Evolutionary conservation across 495 filamentous ascomycete genomes (phyloP).

Genomic region (Bacidia gigantensis): DNA sequence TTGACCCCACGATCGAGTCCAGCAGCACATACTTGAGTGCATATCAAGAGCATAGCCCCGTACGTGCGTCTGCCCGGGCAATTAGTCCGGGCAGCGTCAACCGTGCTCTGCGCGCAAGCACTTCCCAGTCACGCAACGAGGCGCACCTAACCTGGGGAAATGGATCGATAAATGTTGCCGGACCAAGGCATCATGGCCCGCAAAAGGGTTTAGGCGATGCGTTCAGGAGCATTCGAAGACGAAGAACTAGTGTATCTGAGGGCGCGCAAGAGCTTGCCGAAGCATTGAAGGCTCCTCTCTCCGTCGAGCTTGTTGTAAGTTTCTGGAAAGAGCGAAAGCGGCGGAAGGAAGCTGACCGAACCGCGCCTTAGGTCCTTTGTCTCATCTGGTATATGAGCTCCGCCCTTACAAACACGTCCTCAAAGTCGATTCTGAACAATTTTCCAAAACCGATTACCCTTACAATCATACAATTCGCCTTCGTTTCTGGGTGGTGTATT

Average conservation of each 20-base stretch:
- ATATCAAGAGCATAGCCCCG: not conserved
- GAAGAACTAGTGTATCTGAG: slow-evolving; percentile 71
- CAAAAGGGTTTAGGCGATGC: slow-evolving; percentile 81
- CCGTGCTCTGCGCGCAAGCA: slow-evolving; percentile 18
- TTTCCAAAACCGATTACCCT: slow-evolving; percentile 86
- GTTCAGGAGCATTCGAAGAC: slow-evolving; percentile 60
- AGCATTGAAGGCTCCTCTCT: slow-evolving; percentile 79
- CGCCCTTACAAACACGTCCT: slow-evolving; percentile 91
- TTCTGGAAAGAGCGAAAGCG: slow-evolving; percentile 7
- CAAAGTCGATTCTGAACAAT: slow-evolving; percentile 89
- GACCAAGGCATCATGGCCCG: slow-evolving; percentile 41
- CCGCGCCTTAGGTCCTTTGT: slow-evolving; percentile 50
- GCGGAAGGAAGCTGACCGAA: slow-evolving; percentile 1
- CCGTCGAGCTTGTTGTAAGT: slow-evolving; percentile 67
- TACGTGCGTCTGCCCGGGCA: slow-evolving; percentile 4
- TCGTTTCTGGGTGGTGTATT: slow-evolving; percentile 82
- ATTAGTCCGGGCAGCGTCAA: slow-evolving; percentile 18
- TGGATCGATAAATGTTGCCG: slow-evolving; percentile 35
- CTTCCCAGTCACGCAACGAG: slow-evolving; percentile 41
- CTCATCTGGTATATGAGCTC: slow-evolving; percentile 88
- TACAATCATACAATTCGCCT: slow-evolving; percentile 88
- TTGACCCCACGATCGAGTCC: slow-evolving; percentile 8
- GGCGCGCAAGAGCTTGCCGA: slow-evolving; percentile 90
- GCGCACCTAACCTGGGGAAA: slow-evolving; percentile 25
- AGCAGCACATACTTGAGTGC: not conserved